Base-by-base conservation (phyloP, 208 protist species). In the Blechomonas ayalai region DNA sequence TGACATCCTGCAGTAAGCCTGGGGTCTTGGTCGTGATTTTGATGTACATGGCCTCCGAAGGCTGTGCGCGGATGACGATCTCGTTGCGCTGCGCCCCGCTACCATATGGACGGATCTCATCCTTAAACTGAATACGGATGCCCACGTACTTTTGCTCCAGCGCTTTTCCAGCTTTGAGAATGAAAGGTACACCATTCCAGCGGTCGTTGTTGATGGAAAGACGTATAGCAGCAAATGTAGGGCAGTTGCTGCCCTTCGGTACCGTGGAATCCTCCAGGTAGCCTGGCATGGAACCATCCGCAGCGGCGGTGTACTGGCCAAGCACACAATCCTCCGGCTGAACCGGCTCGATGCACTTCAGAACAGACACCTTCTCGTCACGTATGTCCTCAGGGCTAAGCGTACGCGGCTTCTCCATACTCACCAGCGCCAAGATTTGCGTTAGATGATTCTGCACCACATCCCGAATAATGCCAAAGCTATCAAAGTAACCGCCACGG, bases 401-500 rank as follows among this genome's bases (percentile, higher is more conserved):
- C 15, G 68, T 68, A 18, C 46, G 44, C 18, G 92, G 92, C 71
- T 88, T 92, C 59, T 96, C 93, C 93, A 97, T 97, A 3, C 76
- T 81, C 10, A 95, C 41, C 22, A 97, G 67, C 0, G 85, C 73
- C 7, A 97, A 73, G 44, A 97, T 93, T 51, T 97, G 90, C 10
- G 92, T 90, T 13, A 96, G 67, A 43, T 97, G 91, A 47, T 97
- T 97, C 62, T 97, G 90, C 39, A 97, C 81, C 22, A 97, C 82
- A 35, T 97, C 93, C 24, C 93, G 84, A 26, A 97, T 95, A 43
- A 97, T 95, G 49, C 93, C 93, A 40, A 82, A 86, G 41, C 59
- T 55, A 61, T 97, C 90, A 67, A 96, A 97, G 68, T 97, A 97
- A 4, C 91, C 89, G 23, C 80, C 88, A 10, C 92, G 75, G 9